phyloP scores from a whole-genome alignment of 768 basidiomycete species.

The Gymnopilus dilepis region DNA sequence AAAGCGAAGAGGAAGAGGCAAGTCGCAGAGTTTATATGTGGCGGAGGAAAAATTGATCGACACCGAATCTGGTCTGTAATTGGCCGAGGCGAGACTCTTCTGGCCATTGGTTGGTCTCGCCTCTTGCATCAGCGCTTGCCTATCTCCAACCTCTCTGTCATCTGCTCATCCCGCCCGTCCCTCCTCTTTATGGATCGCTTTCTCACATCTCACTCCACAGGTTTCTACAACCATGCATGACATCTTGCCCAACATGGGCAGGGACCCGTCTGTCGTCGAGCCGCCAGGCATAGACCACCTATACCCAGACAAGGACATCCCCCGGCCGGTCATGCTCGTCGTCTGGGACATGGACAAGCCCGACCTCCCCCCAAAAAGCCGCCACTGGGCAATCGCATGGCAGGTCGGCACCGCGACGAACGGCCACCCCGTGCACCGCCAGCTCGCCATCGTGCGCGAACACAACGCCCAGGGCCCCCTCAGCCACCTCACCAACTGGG shows the following conservation, averaged over 20 bases:
- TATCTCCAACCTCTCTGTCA: neutral
- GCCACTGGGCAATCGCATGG: conserved; percentile 33
- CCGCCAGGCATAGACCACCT: conserved; percentile 26
- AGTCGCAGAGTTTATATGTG: conserved; percentile 14
- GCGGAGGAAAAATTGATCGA: conserved; percentile 15
- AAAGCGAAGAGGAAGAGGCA: neutral
- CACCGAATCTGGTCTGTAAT: conserved; percentile 10
- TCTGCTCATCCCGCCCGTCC: neutral
- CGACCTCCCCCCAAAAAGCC: conserved; percentile 14
- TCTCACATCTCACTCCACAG: neutral
- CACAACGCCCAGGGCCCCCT: conserved; percentile 12
- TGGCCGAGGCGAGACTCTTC: conserved; percentile 9
- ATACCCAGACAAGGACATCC: conserved; percentile 19
- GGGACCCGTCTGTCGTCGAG: neutral
- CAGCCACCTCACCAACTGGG: conserved; percentile 34
- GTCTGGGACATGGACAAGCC: conserved; percentile 13
- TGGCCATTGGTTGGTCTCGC: conserved; percentile 19
- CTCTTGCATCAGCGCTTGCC: conserved; percentile 3
- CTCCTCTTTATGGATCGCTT: neutral
- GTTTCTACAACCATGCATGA: neutral
- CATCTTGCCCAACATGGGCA: conserved; percentile 17
- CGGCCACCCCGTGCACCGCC: conserved; percentile 23
- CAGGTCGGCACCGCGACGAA: conserved; percentile 19
- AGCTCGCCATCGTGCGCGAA: conserved; percentile 26
- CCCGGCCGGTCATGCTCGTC: conserved; percentile 19